These are phyloP conservation scores for Rhypophila decipiens DNA, from an alignment of 495 filamentous ascomycete species.

Conservation along the genomic window DNA sequence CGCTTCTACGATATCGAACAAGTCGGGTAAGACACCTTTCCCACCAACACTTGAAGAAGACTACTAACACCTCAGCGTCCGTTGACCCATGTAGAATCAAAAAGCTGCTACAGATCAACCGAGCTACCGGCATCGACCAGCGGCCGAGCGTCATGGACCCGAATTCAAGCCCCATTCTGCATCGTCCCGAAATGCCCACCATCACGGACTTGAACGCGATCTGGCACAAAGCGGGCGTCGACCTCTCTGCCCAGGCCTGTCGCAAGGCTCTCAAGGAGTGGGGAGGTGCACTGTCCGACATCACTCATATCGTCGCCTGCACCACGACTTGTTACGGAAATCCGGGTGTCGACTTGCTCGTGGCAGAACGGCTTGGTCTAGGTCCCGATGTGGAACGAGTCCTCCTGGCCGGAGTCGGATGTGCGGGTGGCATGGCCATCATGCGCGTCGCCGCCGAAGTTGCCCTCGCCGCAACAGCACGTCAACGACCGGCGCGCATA, in stretches of 20 bases:
- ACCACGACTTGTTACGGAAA: neutral
- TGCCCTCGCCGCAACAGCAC: neutral
- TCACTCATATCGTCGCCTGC: neutral
- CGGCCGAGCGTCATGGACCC: neutral
- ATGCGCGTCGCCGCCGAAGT: neutral
- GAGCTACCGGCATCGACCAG: neutral
- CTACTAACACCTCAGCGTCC: neutral
- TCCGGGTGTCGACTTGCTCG: neutral
- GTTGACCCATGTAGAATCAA: neutral
- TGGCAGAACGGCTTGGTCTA: neutral
- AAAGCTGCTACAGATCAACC: slow-evolving; percentile 2
- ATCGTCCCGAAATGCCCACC: neutral
- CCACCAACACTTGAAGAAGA: neutral
- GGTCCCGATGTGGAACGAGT: neutral
- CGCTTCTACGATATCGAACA: neutral
- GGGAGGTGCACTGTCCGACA: neutral
- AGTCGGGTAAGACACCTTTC: neutral
- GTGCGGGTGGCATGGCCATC: neutral
- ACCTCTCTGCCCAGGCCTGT: slow-evolving; percentile 1
- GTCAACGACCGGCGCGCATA: slow-evolving; percentile 14
- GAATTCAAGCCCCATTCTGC: neutral
- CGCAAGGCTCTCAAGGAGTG: neutral
- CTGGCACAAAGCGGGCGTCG: neutral
- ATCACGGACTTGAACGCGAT: neutral
- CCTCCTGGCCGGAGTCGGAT: neutral